phyloP scores from a whole-genome alignment of 2,329 filamentous ascomycete species.

The Thielaviopsis populi region DNA sequence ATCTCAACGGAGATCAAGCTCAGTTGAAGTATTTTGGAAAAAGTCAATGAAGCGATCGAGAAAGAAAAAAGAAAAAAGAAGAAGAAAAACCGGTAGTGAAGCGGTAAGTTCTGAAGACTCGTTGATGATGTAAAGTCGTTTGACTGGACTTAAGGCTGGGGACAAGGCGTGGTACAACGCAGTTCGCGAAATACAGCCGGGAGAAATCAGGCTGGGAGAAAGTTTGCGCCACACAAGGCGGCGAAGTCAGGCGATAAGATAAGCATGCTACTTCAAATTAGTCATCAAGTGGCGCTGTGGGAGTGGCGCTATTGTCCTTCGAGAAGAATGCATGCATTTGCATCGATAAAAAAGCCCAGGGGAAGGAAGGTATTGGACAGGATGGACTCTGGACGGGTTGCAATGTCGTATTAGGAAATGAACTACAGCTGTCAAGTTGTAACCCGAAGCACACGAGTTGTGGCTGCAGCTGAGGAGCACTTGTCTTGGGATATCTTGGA shows the following conservation, averaged over 20 bases:
- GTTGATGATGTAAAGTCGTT: background rate
- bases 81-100: background rate
- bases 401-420: conserved; percentile 2
- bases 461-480: background rate
- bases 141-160: conserved; percentile 3
- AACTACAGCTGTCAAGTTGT: background rate
- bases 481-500: background rate
- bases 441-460: background rate
- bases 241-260: conserved; percentile 13
- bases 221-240: conserved; percentile 14
- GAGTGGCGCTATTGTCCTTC: background rate
- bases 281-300: background rate
- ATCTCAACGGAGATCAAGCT: background rate
- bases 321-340: background rate
- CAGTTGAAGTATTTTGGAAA: no score
- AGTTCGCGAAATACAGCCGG: background rate
- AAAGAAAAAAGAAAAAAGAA: background rate
- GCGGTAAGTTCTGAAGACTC: background rate
- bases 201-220: conserved; percentile 4
- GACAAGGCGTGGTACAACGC: background rate
- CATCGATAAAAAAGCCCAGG: background rate
- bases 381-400: background rate
- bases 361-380: background rate
- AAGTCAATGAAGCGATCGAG: background rate
- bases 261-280: background rate